phyloP scores from a whole-genome alignment of 2,329 filamentous ascomycete species.

The Fusarium falciforme region DNA sequence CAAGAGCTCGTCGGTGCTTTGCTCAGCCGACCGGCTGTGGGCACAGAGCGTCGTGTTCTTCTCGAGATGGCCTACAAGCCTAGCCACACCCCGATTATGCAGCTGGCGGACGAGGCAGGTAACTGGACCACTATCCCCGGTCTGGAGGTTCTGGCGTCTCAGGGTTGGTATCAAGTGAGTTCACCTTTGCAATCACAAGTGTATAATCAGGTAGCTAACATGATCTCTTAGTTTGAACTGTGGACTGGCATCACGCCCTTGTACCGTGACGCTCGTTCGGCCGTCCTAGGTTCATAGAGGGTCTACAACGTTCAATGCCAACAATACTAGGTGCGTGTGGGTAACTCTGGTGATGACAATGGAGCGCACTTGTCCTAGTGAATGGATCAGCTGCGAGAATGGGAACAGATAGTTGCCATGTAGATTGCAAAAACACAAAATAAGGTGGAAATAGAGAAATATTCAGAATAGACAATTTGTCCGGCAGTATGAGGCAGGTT shows the following conservation, averaged over 20 bases:
- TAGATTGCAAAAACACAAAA: conserved; percentile 8
- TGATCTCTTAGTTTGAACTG: conserved; percentile 71
- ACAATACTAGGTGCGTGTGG: conserved; percentile 2
- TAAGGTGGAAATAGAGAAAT: conserved; percentile 4
- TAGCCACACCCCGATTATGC: conserved; percentile 83
- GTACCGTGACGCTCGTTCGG: conserved; percentile 74
- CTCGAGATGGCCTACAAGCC: conserved; percentile 99
- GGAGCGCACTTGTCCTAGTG: neutral
- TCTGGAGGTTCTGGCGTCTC: conserved; percentile 87
- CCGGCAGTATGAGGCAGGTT: neutral
- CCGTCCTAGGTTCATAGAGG: conserved; percentile 58
- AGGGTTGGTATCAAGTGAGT: conserved; percentile 87
- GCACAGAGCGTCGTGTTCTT: conserved; percentile 66
- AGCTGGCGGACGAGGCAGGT: conserved; percentile 76
- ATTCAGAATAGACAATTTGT: neutral
- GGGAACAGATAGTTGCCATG: neutral
- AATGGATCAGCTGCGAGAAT: neutral
- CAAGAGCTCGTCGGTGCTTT: conserved; percentile 70
- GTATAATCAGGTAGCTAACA: conserved; percentile 30
- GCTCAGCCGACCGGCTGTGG: conserved; percentile 55
- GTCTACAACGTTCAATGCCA: neutral
- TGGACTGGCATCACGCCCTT: conserved; percentile 86
- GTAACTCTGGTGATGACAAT: neutral
- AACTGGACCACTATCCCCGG: conserved; percentile 89
- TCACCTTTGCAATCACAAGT: neutral